Evolutionary conservation across 1,284 basidiomycete genomes (phyloP).

Genomic region (Fomitopsis schrenkii): DNA sequence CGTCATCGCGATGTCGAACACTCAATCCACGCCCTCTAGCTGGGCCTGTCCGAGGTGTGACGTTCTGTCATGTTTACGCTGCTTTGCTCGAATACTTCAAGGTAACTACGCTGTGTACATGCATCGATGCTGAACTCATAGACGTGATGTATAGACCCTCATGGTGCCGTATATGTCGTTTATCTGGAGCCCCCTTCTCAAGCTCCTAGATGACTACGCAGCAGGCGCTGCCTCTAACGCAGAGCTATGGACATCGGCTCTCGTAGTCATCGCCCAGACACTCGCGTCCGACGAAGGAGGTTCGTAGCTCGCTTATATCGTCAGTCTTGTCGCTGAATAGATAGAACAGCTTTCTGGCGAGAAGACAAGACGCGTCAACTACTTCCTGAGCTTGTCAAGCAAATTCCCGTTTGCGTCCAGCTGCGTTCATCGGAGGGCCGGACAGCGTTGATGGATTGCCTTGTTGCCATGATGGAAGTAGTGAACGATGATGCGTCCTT

Average conservation of each 20-base stretch:
- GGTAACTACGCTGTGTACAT: slow-evolving; percentile 36
- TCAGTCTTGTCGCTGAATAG: neutral
- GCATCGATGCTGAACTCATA: neutral
- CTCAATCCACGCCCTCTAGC: neutral
- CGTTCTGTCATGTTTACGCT: slow-evolving; percentile 72
- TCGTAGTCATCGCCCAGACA: slow-evolving; percentile 67
- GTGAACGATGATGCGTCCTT: slow-evolving; percentile 61
- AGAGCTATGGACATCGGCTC: slow-evolving; percentile 61
- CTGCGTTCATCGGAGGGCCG: slow-evolving; percentile 36
- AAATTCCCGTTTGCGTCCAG: slow-evolving; percentile 52
- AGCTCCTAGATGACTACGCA: slow-evolving; percentile 55
- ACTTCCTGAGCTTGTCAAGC: slow-evolving; percentile 54
- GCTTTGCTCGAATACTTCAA: slow-evolving; percentile 83
- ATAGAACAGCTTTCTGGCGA: slow-evolving; percentile 76
- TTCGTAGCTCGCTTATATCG: slow-evolving; percentile 30
- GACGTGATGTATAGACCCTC: slow-evolving; percentile 48
- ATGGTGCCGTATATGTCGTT: slow-evolving; percentile 90
- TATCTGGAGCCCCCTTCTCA: slow-evolving; percentile 66
- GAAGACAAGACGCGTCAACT: slow-evolving; percentile 72
- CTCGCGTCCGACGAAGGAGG: slow-evolving; percentile 81
- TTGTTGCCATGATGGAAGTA: slow-evolving; percentile 52
- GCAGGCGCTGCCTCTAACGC: slow-evolving; percentile 29
- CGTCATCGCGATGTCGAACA: neutral
- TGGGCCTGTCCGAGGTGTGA: slow-evolving; percentile 48
- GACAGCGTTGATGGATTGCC: slow-evolving; percentile 39